Conservation (phyloP, 2,329 filamentous ascomycete genomes). For the Fusarium sp. region DNA sequence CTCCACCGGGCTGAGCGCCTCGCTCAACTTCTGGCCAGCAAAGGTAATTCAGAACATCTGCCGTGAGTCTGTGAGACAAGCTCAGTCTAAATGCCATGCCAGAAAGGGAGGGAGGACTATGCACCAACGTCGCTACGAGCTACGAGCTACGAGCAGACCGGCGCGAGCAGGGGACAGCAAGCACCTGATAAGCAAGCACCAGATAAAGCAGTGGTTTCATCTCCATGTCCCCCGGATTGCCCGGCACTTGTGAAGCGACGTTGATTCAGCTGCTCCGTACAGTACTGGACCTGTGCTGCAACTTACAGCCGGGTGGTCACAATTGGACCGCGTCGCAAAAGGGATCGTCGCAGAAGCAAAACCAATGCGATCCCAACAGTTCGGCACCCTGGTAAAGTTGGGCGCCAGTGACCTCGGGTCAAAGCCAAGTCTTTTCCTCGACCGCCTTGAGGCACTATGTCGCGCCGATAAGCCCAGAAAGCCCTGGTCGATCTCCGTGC, state of each 20-base stretch:
- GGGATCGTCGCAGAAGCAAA: slow-evolving; percentile 26
- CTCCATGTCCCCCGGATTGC: background rate
- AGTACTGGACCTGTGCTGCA: background rate
- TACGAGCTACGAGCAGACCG: too few relatives aligned
- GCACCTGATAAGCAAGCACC: background rate
- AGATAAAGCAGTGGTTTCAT: background rate
- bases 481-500: slow-evolving; percentile 30
- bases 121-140: too few relatives aligned
- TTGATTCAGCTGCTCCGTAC: slow-evolving; percentile 7
- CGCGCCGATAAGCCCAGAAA: slow-evolving; percentile 21
- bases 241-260: slow-evolving; percentile 20
- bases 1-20: slow-evolving; percentile 33
- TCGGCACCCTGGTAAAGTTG: slow-evolving; percentile 36
- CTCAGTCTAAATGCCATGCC: slow-evolving; percentile 1
- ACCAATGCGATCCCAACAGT: slow-evolving; percentile 29
- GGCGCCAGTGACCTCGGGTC: slow-evolving; percentile 41
- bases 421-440: slow-evolving; percentile 41
- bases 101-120: background rate
- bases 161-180: background rate
- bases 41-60: slow-evolving; percentile 10
- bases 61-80: slow-evolving; percentile 15
- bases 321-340: slow-evolving; percentile 29
- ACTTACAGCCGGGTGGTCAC: background rate
- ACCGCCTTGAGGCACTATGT: slow-evolving; percentile 27
- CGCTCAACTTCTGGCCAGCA: slow-evolving; percentile 2